Conservation (phyloP, 768 basidiomycete species). For the Porphyrellus cyaneotinctus region DNA sequence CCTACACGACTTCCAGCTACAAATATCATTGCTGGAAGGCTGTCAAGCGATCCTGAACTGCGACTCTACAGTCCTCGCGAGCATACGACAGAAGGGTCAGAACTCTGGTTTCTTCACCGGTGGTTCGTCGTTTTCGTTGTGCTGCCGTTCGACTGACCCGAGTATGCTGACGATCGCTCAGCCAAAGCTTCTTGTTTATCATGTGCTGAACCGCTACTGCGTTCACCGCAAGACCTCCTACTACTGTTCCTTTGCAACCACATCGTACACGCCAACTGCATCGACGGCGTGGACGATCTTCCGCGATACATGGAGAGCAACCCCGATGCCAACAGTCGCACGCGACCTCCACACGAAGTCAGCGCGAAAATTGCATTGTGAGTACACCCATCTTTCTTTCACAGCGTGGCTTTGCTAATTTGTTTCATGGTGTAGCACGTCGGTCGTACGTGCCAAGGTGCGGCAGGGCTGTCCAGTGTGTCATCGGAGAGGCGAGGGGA, state of each 20-base stretch:
- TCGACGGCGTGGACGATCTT: conserved; percentile 60
- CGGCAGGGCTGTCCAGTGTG: conserved; percentile 77
- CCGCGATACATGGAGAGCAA: conserved; percentile 55
- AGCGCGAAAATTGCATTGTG: conserved; percentile 80
- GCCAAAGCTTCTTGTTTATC: conserved; percentile 64
- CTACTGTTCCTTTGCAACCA: conserved; percentile 87
- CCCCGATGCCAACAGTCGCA: conserved; percentile 40
- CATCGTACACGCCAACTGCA: conserved; percentile 77
- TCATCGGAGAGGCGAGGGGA: conserved; percentile 52
- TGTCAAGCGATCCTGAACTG: conserved; percentile 84
- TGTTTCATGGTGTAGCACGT: conserved; percentile 45
- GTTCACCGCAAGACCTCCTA: conserved; percentile 54
- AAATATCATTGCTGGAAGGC: conserved; percentile 88
- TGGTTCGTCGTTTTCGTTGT: conserved; percentile 42
- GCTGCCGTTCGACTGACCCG: background rate
- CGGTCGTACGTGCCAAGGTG: conserved; percentile 62
- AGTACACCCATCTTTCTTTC: conserved; percentile 19
- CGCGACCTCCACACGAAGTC: conserved; percentile 40
- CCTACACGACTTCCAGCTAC: conserved; percentile 91
- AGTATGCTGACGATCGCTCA: conserved; percentile 26
- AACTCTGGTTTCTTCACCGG: conserved; percentile 74
- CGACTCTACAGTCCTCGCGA: conserved; percentile 72
- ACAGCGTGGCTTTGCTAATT: background rate
- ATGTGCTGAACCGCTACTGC: conserved; percentile 57
- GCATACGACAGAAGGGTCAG: conserved; percentile 68